Conservation (phyloP, 2,329 filamentous ascomycete species). For the Hortaea werneckii region DNA sequence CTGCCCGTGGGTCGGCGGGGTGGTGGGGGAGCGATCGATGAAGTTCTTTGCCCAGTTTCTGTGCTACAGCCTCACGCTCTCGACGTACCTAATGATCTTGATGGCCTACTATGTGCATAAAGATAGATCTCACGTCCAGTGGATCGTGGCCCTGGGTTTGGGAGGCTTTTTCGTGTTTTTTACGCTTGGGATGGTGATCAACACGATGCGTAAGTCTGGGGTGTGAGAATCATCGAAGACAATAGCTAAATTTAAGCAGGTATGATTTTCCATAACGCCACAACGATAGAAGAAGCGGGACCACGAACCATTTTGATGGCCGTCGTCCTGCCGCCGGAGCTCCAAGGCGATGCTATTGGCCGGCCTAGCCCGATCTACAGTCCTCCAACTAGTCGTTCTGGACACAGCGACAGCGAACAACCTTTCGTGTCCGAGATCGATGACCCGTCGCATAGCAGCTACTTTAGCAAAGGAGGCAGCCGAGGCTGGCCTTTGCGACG, state of each 20-base stretch:
- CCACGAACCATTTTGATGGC: constrained; percentile 60
- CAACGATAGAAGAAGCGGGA: constrained; percentile 60
- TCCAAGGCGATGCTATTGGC: constrained; percentile 9
- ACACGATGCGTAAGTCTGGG: constrained; percentile 50
- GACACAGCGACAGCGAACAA: constrained; percentile 12
- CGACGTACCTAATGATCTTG: constrained; percentile 52
- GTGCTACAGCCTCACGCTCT: constrained; percentile 61
- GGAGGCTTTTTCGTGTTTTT: constrained; percentile 72
- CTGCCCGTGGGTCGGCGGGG: constrained; percentile 86
- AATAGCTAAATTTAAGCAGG: neutral
- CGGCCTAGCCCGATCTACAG: neutral
- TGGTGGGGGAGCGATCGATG: constrained; percentile 68
- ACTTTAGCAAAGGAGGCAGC: constrained; percentile 16
- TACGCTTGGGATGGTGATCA: constrained; percentile 62
- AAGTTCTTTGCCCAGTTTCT: constrained; percentile 91
- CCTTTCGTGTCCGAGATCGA: constrained; percentile 26
- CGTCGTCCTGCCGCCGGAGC: constrained; percentile 51
- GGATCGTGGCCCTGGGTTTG: constrained; percentile 57
- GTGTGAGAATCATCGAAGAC: too few species aligned
- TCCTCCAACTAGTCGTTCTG: neutral
- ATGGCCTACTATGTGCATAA: constrained; percentile 54
- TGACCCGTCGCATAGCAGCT: constrained; percentile 21
- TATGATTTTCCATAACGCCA: constrained; percentile 49
- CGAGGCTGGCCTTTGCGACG: constrained; percentile 6
- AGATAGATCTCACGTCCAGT: constrained; percentile 44